phyloP scores from a whole-genome alignment of 805 yeast genomes.

The Nakazawaea anatomiae region DNA sequence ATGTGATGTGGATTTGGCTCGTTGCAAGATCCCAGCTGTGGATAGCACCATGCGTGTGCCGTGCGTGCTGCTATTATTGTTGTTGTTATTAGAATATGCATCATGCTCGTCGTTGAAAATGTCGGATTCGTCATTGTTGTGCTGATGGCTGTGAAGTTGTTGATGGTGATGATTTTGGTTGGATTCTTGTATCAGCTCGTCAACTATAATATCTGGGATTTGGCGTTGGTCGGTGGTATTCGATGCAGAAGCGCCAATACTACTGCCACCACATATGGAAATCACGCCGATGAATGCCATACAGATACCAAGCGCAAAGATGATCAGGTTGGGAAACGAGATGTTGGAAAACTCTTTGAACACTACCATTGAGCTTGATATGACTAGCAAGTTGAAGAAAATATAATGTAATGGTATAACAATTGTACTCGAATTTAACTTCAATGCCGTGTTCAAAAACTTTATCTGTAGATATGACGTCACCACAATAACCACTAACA shows the following conservation, averaged over 20 bases:
- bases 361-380: slow-evolving; percentile 34
- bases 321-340: slow-evolving; percentile 14
- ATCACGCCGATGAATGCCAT: slow-evolving; percentile 37
- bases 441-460: slow-evolving; percentile 31
- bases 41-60: not conserved
- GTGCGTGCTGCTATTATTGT: too few species aligned
- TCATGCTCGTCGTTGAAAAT: not conserved
- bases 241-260: not conserved
- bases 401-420: slow-evolving; percentile 47
- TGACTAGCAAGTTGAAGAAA: slow-evolving; percentile 37
- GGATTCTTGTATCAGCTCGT: too few species aligned
- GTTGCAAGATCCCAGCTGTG: not conserved
- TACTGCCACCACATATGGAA: slow-evolving; percentile 19
- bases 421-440: slow-evolving; percentile 34
- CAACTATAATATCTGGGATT: too few species aligned
- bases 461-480: slow-evolving; percentile 36
- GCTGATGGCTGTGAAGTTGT: too few species aligned
- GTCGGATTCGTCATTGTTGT: not conserved
- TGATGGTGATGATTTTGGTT: too few species aligned
- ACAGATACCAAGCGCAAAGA: slow-evolving; percentile 29
- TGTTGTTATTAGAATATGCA: too few species aligned
- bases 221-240: too few species aligned
- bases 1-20: slow-evolving; percentile 9
- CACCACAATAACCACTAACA: slow-evolving; percentile 24
- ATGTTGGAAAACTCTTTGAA: slow-evolving; percentile 33